These are phyloP conservation scores for Trypanosoma congolense DNA, from an alignment of 208 protist species.

Conservation along the genomic window DNA sequence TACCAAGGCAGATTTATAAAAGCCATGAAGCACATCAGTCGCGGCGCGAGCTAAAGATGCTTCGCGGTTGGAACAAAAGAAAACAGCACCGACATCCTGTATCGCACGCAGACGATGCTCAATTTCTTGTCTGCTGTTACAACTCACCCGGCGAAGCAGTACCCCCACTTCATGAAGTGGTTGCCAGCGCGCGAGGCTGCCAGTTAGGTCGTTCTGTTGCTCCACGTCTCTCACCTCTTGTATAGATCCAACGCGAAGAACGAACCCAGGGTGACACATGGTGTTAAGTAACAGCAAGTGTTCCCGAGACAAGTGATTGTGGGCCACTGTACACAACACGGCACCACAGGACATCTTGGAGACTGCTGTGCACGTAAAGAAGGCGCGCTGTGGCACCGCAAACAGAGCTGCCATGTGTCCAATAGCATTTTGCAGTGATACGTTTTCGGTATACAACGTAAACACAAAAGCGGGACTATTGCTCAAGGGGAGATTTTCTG, in stretches of 20 bases:
- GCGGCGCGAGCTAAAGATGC: constrained; percentile 63
- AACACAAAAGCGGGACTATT: constrained; percentile 71
- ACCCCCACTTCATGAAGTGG: constrained; percentile 63
- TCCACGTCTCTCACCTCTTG: constrained; percentile 28
- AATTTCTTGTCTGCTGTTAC: constrained; percentile 36
- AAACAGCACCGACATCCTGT: constrained; percentile 64
- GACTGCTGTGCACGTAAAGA: constrained; percentile 52
- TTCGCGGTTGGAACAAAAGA: constrained; percentile 78
- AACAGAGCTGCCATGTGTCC: constrained; percentile 71
- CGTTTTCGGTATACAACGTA: constrained; percentile 77
- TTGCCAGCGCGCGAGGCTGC: constrained; percentile 62
- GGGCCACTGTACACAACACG: constrained; percentile 58
- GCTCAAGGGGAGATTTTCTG: constrained; percentile 30
- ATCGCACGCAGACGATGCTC: constrained; percentile 61
- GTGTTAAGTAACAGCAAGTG: constrained; percentile 84
- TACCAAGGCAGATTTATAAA: constrained; percentile 69
- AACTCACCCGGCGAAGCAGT: constrained; percentile 66
- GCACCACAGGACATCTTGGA: constrained; percentile 79
- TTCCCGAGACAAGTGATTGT: constrained; percentile 46
- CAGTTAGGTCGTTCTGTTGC: constrained; percentile 27
- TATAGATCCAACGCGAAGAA: constrained; percentile 69
- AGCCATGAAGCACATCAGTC: constrained; percentile 80
- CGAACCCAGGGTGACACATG: constrained; percentile 82
- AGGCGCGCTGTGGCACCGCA: constrained; percentile 48
- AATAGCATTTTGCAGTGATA: constrained; percentile 72